Base-by-base conservation (phyloP, 1,284 basidiomycete genomes). In the Erythrobasidium hasegawianum region DNA sequence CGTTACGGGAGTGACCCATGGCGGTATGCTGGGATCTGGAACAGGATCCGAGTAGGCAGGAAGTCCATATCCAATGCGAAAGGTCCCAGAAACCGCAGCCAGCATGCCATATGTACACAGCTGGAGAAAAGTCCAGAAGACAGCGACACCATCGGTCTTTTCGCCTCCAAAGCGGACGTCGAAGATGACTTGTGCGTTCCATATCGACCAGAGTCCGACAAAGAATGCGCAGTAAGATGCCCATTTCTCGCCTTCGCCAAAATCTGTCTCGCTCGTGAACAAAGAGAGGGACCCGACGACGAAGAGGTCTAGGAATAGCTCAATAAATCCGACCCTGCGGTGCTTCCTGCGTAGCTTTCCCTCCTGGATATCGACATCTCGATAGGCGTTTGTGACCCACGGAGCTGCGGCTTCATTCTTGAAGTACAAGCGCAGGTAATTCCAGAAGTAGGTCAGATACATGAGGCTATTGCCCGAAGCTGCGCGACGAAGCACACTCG, bases 281-380 rank as follows among this genome's bases (percentile, higher is more conserved):
- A 64, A 41, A 40, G 14, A 41, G 7, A 64, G 43, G 11, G 61
- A 52, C 16, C 53, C 61, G 11, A 64, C 61, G 11, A 64, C 52
- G 61, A 64, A 64, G 38, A 64, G 61, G 24, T 64, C 61, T 24
- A 56, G 45, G 53, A 64, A 64, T 16, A 64, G 61, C 16, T 64
- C 54, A 18, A 41, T 41, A 27, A 64, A 64, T 0, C 61, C 61
- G n/a, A 64, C 61, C 54, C 54, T 55, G 7, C 61, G 38, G 14
- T 56, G 29, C 16, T 33, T 24, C 16, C 22, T 4, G 5, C 5
- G 7, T n/a, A 47, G 45, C 14, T 14, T 4, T 5, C 33, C 33
- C 11, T 33, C 33, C 11, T 11, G 4, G 33, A 33, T 33, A 11
- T 4, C 33, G 33, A 33, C 33, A 33, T 33, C 33, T 11, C 11